Evolutionary conservation across 441 rosid genomes (phyloP).

Genomic region (Hura crepitans): DNA sequence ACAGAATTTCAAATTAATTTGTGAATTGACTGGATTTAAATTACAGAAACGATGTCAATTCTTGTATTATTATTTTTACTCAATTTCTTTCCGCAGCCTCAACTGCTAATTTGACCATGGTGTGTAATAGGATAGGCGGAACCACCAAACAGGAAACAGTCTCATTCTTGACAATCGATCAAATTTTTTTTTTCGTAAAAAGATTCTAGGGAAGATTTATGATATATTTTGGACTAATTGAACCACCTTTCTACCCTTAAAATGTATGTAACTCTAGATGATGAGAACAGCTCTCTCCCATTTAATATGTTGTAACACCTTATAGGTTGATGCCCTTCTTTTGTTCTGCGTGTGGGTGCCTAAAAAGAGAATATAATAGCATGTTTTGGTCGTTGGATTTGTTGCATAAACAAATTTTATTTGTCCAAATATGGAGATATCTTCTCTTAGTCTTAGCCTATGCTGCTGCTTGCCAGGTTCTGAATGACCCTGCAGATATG

Average conservation of each 20-base stretch:
- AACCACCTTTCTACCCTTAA: neutral
- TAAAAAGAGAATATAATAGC: neutral
- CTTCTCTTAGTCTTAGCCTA: slow-evolving; percentile 12
- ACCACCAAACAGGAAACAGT: neutral
- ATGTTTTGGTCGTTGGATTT: neutral
- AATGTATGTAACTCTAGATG: neutral
- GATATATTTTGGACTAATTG: neutral
- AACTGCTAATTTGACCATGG: neutral
- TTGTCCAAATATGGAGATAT: neutral
- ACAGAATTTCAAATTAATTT: neutral
- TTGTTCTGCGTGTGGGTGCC: neutral
- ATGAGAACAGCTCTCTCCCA: neutral
- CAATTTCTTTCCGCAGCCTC: no score
- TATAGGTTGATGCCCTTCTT: neutral
- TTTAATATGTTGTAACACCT: neutral
- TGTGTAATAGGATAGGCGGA: neutral
- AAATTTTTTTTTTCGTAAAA: neutral
- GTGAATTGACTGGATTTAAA: neutral
- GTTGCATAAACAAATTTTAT: neutral
- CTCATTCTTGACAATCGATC: neutral
- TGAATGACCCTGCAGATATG: slow-evolving; percentile 66
- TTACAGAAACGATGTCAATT: neutral
- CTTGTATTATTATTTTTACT: no score
- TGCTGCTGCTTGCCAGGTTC: slow-evolving; percentile 56
- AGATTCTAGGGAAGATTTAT: neutral